These are phyloP conservation scores for Alternaria infectoria DNA, from an alignment of 2,329 filamentous ascomycete species.

Conservation along the genomic window DNA sequence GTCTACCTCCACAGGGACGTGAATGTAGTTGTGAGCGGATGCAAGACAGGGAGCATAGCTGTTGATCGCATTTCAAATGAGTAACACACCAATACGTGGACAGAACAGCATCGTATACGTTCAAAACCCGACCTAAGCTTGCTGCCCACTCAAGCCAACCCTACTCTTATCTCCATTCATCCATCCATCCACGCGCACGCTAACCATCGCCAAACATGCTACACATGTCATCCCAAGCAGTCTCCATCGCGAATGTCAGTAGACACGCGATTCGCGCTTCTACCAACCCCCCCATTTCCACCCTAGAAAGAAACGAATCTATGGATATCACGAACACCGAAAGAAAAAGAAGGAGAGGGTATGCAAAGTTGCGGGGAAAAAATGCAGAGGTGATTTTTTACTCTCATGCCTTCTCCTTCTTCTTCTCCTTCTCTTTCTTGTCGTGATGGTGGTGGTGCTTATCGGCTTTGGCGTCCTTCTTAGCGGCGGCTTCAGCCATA, in stretches of 20 bases:
- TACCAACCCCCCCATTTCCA: neutral
- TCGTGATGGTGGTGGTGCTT: slow-evolving; percentile 67
- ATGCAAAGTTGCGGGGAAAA: neutral
- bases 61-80: neutral
- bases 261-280: neutral
- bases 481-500: slow-evolving; percentile 92
- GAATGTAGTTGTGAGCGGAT: neutral
- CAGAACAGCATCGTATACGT: neutral
- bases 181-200: neutral
- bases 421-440: slow-evolving; percentile 40
- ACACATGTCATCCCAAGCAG: neutral
- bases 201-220: neutral
- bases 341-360: slow-evolving; percentile 11
- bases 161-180: neutral
- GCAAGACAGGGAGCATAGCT: neutral
- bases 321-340: slow-evolving; percentile 38
- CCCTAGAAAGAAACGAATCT: slow-evolving; percentile 22
- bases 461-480: slow-evolving; percentile 85
- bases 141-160: neutral
- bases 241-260: neutral
- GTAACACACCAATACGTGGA: neutral
- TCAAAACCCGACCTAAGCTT: neutral
- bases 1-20: neutral
- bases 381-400: neutral
- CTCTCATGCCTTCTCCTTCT: slow-evolving; percentile 32